Base-by-base conservation (phyloP, 306 rosid genomes). In the Abrus precatorius region DNA sequence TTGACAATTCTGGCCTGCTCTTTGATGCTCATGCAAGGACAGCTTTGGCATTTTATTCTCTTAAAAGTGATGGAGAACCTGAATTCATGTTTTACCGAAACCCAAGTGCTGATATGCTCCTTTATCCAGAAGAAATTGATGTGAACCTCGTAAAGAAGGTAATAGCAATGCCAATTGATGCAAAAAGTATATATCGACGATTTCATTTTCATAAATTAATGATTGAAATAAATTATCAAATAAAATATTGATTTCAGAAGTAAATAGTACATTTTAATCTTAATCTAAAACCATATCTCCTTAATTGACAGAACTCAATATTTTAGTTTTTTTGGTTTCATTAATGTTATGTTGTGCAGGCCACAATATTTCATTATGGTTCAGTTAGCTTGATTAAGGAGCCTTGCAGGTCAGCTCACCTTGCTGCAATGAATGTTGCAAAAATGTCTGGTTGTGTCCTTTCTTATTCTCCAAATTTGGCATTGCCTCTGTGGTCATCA, bases 281-380 rank as follows among this genome's bases (percentile, higher is more conserved):
- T 38, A 7, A 34, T 4, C 45, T 5, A 29, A 29, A 77, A 5
- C 43, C 69, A 3, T 36, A 36, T 1, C 11, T 55, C 45, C 29
- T 28, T 33, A 29, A 67, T 43, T 68, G 60, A 44, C 68, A 68
- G 5, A 59, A 38, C 8, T 11, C 6, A 45, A 38, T 5, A 59
- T 20, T 55, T 47, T 7, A 49, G 34, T 20, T 45, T 60, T 47
- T 54, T 44, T 55, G 38, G 7, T 38, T 47, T 71, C 6, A 75
- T 49, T 5, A 59, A 33, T 62, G 6, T 36, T 38, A 49, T 74
- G 68, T 2, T 6, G 72, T 83, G 83, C 78, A 86, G 83, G 85
- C 87, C 5, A 65, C 64, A 38, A 71, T 83, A 62, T 83, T 86
- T 72, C 87, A 83, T 57, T 83, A 83, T 72, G 85, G 89, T 75